Evolutionary conservation across 805 yeast species (phyloP), one percentile per base, ranked within the genome.

Genomic region (Sugiyamaella boreocaroliniensis): DNA sequence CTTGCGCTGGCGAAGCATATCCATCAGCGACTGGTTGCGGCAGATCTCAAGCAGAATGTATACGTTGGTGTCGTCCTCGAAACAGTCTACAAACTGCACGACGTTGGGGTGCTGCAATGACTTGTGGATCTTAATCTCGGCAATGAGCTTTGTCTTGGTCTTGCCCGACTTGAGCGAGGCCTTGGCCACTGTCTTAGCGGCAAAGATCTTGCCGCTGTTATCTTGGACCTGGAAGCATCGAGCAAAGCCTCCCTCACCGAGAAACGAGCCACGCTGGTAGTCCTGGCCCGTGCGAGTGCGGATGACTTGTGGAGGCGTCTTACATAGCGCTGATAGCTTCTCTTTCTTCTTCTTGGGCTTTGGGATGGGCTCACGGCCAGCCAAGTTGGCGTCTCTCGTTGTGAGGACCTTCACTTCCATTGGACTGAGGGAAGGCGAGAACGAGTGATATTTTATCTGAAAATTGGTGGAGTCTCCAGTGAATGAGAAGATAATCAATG

Each of bases 191-290:
- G 99, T 95, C 66, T 93, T 93, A 32, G 99, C 99, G 16, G 99
- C 99, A 69, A 76, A 93, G 1, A 87, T 78, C 64, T 81, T 80
- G 37, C 98, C 98, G 19, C 63, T 58, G 56, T 89, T 85, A 70
- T 90, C 96, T 66, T 86, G 88, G 76, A 93, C 93, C 68, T 93
- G 97, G 72, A 93, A 93, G 67, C 99, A 93, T 65, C 98, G 81
- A 15, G 99, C 99, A 75, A 93, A 93, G 0, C 99, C 99, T 55
- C 99, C 99, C 45, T 92, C 98, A 40, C 99, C 99, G 37, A 93
- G 75, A 63, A 89, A 90, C 55, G 76, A 76, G 1, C 98, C 98
- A 66, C 98, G 80, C 58, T 86, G 88, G 69, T 86, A 93, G 61
- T 89, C 95, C 65, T 87, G 81, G 44, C 97, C 97, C 54, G 79